Evolutionary conservation across 345 rosid species (phyloP).

Genomic region (Melaleuca quinquenervia): DNA sequence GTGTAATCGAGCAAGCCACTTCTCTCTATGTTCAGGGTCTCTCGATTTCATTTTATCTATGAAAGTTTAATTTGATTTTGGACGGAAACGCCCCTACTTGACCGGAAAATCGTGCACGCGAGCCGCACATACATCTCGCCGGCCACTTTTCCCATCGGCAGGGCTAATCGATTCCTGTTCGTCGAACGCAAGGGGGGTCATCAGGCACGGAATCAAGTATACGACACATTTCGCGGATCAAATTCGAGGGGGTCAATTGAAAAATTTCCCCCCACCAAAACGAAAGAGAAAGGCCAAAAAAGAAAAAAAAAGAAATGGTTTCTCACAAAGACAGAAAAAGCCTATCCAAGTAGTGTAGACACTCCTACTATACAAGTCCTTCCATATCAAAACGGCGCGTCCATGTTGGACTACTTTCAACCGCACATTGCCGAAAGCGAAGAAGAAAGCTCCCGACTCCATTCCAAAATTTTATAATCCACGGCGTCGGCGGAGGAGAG

Average conservation of each 20-base stretch:
- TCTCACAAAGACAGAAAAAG: neutral
- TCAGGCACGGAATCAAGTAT: too few relatives aligned
- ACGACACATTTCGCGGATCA: too few relatives aligned
- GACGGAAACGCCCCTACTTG: neutral
- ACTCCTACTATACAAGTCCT: neutral
- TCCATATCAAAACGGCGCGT: neutral
- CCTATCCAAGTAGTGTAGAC: neutral
- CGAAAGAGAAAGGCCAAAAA: neutral
- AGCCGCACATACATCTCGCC: neutral
- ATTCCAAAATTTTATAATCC: neutral
- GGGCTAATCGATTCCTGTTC: neutral
- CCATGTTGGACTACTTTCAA: neutral
- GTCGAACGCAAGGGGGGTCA: neutral
- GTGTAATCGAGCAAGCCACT: neutral
- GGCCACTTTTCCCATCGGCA: neutral
- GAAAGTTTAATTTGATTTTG: neutral
- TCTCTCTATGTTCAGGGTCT: neutral
- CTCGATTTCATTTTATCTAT: neutral
- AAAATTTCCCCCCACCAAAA: neutral
- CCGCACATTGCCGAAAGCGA: neutral
- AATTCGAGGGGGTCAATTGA: neutral
- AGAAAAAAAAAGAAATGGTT: neutral
- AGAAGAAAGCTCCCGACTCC: neutral
- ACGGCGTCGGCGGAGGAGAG: neutral
- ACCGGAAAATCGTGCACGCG: neutral